phyloP scores from a whole-genome alignment of 2,329 filamentous ascomycete genomes.

The Rutstroemia sp. region DNA sequence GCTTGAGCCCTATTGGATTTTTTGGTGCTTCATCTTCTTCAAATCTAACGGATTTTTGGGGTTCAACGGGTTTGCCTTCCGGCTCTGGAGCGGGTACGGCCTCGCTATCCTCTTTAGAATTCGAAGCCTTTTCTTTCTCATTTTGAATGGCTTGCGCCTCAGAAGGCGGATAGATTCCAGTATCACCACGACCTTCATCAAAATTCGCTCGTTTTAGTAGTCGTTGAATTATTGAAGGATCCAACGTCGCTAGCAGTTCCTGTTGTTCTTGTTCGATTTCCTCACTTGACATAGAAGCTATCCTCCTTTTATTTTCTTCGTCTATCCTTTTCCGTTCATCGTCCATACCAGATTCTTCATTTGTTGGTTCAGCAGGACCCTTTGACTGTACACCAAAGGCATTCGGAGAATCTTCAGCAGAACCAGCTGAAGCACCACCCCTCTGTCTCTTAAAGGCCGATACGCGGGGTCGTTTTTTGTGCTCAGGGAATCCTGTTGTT shows the following conservation, averaged over 20 bases:
- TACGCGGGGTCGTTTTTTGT: conserved; percentile 65
- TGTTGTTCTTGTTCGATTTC: conserved; percentile 76
- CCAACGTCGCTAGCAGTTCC: conserved; percentile 73
- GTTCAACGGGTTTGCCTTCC: conserved; percentile 26
- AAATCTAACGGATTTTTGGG: conserved; percentile 36
- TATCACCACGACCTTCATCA: conserved; percentile 29
- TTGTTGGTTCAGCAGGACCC: conserved; percentile 16
- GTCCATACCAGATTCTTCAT: conserved; percentile 30
- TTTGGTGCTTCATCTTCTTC: conserved; percentile 33
- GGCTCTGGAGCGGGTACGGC: conserved; percentile 19
- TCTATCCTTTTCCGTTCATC: conserved; percentile 69
- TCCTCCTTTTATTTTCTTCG: conserved; percentile 66
- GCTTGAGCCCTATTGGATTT: conserved; percentile 35
- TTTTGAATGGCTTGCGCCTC: neutral
- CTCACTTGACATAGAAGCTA: conserved; percentile 70
- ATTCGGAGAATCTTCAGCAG: conserved; percentile 13
- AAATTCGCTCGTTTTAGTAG: conserved; percentile 45
- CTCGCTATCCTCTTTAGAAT: neutral
- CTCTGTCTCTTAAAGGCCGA: conserved; percentile 77
- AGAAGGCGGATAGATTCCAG: conserved; percentile 20
- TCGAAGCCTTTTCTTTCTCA: neutral
- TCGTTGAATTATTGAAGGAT: conserved; percentile 67
- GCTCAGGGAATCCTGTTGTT: conserved; percentile 75
- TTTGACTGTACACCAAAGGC: conserved; percentile 14
- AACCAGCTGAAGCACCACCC: conserved; percentile 10